Evolutionary conservation across 805 yeast genomes (phyloP), one percentile per base, ranked within the genome.

Genomic region (Lipomyces japonicus): DNA sequence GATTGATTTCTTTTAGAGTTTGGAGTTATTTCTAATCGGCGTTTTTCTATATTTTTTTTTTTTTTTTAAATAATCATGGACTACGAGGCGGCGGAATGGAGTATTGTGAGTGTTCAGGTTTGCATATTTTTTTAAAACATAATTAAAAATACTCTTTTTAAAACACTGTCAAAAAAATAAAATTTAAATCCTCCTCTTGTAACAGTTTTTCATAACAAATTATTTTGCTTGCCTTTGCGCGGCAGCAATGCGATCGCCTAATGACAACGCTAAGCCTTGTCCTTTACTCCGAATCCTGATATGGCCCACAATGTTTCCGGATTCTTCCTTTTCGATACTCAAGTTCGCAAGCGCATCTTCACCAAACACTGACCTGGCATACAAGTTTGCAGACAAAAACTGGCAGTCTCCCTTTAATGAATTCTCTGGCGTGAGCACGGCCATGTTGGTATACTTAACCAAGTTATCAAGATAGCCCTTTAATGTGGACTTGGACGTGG

Each of bases 261-360:
- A 75, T 2, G 95, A 83, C 56, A 95, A 74, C 5, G 98, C 98
- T 58, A 95, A 76, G 3, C 98, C 98, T 74, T 95, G 97, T 21
- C 97, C 96, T 78, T 91, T 90, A 16, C 97, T 85, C 71, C 99
- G 81, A 63, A 93, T 90, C 71, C 98, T 82, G 40, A 90, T 95
- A 65, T 90, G 95, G 6, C 99, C 99, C 51, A 86, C 79, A 49
- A 89, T 82, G 46, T 84, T 82, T 9, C 91, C 90, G 50, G 75
- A 76, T 7, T 78, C 71, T 55, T 81, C 80, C 70, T 81, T 82
- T 69, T 95, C 98, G 64, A 93, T 85, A 71, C 96, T 87, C 68
- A 93, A 73, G 65, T 95, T 93, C 48, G 97, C 97, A 64, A 93
- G 76, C 0, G 97, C 97, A 66, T 91, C 97, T 71, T 93, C 99